Conservation (phyloP, 1,139 yeast genomes). For the Lodderomyces theae region DNA sequence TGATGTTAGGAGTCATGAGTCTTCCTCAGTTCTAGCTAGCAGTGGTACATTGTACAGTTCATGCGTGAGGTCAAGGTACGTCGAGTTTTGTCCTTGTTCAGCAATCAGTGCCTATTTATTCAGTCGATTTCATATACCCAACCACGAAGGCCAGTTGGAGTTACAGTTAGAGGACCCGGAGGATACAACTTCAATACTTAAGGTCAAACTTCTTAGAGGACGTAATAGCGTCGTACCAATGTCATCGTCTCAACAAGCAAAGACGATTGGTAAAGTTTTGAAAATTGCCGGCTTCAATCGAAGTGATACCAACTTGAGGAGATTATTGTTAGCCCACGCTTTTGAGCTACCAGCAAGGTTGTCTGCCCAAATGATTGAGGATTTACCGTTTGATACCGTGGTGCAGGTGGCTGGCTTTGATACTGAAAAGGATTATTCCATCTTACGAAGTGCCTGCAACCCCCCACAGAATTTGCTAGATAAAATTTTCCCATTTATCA, state of each 20-base stretch:
- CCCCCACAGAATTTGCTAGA: conserved; percentile 28
- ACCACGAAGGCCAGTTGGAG: conserved; percentile 27
- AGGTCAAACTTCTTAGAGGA: conserved; percentile 27
- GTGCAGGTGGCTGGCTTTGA: conserved; percentile 28
- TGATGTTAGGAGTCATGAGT: no score
- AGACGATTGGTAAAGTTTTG: conserved; percentile 23
- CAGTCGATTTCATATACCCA: conserved; percentile 30
- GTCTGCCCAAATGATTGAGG: conserved; percentile 14
- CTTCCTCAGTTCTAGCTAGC: no score
- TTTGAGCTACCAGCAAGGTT: conserved; percentile 15
- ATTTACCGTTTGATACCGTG: conserved; percentile 18
- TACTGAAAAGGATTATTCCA: conserved; percentile 18
- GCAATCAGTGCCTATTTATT: conserved; percentile 31
- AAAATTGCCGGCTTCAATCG: conserved; percentile 22
- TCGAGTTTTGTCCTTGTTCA: conserved; percentile 32
- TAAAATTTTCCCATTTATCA: conserved; percentile 32
- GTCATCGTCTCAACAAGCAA: conserved; percentile 29
- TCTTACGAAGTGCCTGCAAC: conserved; percentile 22
- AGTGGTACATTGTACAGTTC: no score
- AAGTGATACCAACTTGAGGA: conserved; percentile 21
- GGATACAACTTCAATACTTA: conserved; percentile 15
- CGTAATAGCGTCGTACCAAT: conserved; percentile 24
- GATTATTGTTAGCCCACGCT: conserved; percentile 20
- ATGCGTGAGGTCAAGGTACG: conserved; percentile 25
- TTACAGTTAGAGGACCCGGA: conserved; percentile 11